Evolutionary conservation across 2,329 filamentous ascomycete species (phyloP), one percentile per base, ranked within the genome.

Genomic region (Xylaria arbuscula): DNA sequence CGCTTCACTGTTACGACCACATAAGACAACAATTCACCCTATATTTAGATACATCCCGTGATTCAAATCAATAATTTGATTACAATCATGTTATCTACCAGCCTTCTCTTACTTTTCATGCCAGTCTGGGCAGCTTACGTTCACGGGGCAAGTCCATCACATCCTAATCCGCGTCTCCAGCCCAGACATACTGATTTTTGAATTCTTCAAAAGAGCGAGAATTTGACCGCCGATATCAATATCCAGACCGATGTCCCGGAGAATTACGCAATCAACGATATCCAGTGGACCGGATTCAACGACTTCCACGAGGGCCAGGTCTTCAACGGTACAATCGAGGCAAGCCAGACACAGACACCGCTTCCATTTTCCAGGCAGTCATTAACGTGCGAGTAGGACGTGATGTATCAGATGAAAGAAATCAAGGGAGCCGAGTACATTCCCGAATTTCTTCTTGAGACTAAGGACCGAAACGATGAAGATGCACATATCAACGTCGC

Each of bases 51-150:
- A 22, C 5, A 24, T 17, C n/a, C 11, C 22, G 17, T 22, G 34
- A 24, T 8, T n/a, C 11, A 2, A 98, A 34, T 28, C 50, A 19
- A 56, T 1, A n/a, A 7, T 10, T 5, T 15, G 38, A 45, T 34
- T 13, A 11, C 13, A 19, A 34, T 19, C 1, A 67, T 64, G 48
- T 15, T 28, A 34, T 36, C 34, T 34, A 24, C n/a, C 34, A 4
- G 13, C 42, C 8, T 56, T 22, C 13, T 56, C 24, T 34, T 32
- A 9, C 48, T 58, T 15, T 4, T 56, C 34, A 15, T 19, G 6
- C 11, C 55, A 42, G 55, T 55, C 28, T 57, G 28, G 55, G 55
- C 60, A 22, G 40, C 48, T 36, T 38, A 9, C 2, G 13, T 61
- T 32, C 50, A 48, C 17, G 24, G 13, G 34, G 65, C 64, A 58